phyloP scores from a whole-genome alignment of 2,329 filamentous ascomycete genomes.

The Gnomoniopsis sp. region DNA sequence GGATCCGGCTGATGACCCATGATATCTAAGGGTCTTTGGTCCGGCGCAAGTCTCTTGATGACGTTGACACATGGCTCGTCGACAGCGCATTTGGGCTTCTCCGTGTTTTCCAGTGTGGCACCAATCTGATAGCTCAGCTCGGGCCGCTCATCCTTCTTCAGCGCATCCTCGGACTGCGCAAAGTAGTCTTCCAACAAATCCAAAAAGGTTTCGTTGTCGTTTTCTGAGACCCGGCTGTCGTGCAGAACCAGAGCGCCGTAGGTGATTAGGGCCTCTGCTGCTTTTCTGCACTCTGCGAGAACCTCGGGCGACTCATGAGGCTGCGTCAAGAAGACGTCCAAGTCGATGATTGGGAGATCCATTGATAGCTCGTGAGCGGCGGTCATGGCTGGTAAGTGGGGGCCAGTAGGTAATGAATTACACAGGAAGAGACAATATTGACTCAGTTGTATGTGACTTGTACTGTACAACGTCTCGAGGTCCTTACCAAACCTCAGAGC shows the following conservation, averaged over 20 bases:
- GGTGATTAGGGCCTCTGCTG: constrained; percentile 54
- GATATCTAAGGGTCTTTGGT: constrained; percentile 57
- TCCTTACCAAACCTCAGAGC: too few relatives aligned
- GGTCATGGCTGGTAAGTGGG: constrained; percentile 15
- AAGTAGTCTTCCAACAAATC: constrained; percentile 65
- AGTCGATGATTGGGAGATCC: constrained; percentile 58
- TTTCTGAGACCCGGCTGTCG: constrained; percentile 54
- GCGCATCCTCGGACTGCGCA: constrained; percentile 46
- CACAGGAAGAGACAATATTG: not conserved
- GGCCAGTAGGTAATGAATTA: not conserved
- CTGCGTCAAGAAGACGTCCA: constrained; percentile 52
- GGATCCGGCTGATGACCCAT: constrained; percentile 54
- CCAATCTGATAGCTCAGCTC: constrained; percentile 59
- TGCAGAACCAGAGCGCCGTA: constrained; percentile 59
- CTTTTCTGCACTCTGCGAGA: constrained; percentile 49
- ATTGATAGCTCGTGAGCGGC: constrained; percentile 34
- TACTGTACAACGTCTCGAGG: too few relatives aligned
- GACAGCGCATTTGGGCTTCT: constrained; percentile 61
- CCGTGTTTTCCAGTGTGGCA: constrained; percentile 60
- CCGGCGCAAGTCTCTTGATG: constrained; percentile 50
- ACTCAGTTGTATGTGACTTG: not conserved
- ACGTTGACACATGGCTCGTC: constrained; percentile 58
- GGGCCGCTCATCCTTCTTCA: constrained; percentile 52
- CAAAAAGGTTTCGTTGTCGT: constrained; percentile 54
- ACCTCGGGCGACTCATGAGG: constrained; percentile 40